phyloP scores from a whole-genome alignment of 192 early-diverging fungal genomes.

The Linnemannia exigua region DNA sequence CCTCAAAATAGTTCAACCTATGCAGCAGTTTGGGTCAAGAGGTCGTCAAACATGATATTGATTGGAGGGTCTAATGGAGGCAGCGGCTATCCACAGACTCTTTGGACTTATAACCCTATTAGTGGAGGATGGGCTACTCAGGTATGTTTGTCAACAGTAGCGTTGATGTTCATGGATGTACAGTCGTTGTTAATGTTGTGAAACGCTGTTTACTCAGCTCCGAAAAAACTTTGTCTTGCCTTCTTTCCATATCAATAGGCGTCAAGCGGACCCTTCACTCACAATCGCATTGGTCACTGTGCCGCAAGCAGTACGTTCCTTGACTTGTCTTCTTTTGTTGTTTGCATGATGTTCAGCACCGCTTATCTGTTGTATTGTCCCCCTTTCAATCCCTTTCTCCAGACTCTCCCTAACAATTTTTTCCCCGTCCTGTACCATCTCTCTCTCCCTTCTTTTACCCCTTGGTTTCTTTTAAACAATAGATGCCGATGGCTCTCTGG shows the following conservation, averaged over 20 bases:
- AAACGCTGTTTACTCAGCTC: not conserved
- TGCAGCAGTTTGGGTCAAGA: conserved; percentile 26
- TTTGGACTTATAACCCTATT: conserved; percentile 11
- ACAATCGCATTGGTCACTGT: conserved; percentile 8
- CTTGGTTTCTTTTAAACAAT: not conserved
- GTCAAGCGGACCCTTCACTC: conserved; percentile 15
- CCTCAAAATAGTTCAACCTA: conserved; percentile 29
- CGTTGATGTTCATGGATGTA: too few relatives aligned
- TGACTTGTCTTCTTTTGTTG: not conserved
- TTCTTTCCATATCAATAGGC: not conserved
- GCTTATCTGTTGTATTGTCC: not conserved
- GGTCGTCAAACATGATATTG: conserved; percentile 14
- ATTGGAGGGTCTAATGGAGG: conserved; percentile 11
- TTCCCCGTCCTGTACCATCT: not conserved
- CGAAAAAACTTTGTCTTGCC: not conserved
- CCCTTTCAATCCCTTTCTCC: not conserved
- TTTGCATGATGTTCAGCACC: not conserved
- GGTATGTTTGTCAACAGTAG: conserved; percentile 12
- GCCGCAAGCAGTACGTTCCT: conserved; percentile 40
- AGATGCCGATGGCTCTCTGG: conserved; percentile 43
- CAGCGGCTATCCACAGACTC: not conserved
- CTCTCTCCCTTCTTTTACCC: not conserved
- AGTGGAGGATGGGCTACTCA: conserved; percentile 30
- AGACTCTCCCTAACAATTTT: not conserved
- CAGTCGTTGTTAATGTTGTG: not conserved